Conservation (phyloP, 2,329 filamentous ascomycete species). For the Penicillium sp. region DNA sequence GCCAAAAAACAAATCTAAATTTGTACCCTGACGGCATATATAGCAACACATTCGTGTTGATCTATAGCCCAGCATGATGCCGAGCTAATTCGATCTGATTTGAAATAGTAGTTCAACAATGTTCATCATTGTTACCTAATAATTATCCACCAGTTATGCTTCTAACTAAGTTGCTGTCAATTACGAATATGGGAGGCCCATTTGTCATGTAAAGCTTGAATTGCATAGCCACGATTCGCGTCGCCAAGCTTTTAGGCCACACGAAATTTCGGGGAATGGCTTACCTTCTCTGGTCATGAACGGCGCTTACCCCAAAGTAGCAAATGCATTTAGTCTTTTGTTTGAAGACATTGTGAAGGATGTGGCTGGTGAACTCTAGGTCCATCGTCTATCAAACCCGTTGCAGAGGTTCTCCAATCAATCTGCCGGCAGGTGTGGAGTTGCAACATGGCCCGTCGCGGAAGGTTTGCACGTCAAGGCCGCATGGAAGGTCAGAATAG, state of each 20-base stretch:
- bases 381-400: background rate
- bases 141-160: background rate
- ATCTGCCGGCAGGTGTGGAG: background rate
- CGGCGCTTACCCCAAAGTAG: background rate
- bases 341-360: background rate
- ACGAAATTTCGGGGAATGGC: background rate
- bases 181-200: background rate
- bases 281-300: background rate
- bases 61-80: background rate
- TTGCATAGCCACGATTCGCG: slow-evolving; percentile 1
- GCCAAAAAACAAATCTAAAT: too few relatives aligned
- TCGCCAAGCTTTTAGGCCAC: background rate
- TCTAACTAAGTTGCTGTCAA: background rate
- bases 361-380: background rate
- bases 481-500: background rate
- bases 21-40: background rate
- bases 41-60: background rate
- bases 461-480: background rate
- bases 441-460: background rate
- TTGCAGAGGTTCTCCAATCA: background rate
- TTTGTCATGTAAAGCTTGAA: background rate
- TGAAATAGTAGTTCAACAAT: background rate
- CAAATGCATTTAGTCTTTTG: background rate
- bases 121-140: background rate
- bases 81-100: background rate